A percentile compares a stretch with the other conserved stretches of the same genome.
These are phyloP conservation scores for Ceratobasidium sp. DNA, from an alignment of 1,284 basidiomycete species.

Conservation along the genomic window DNA sequence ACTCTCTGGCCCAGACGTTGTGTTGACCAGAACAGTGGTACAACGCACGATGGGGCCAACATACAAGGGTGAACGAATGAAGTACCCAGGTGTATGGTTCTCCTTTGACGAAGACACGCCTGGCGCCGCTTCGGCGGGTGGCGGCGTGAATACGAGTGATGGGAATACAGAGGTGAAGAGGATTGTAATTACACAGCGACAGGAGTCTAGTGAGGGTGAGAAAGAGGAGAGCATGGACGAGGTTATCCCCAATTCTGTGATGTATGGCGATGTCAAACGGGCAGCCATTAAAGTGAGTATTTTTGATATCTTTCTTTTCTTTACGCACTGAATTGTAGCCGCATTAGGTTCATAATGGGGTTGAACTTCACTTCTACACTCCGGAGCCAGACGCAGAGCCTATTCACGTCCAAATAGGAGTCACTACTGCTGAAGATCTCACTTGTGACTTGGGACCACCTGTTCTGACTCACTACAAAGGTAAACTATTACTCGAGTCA, in stretches of 20 bases:
- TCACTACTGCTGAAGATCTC: slow-evolving; percentile 84
- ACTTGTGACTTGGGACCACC: slow-evolving; percentile 81
- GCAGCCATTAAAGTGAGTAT: slow-evolving; percentile 71
- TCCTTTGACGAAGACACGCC: slow-evolving; percentile 72
- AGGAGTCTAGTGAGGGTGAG: slow-evolving; percentile 60
- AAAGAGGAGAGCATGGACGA: slow-evolving; percentile 70
- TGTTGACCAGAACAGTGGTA: slow-evolving; percentile 72
- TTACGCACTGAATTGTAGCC: slow-evolving; percentile 24
- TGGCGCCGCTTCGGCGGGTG: neutral
- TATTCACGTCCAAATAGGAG: slow-evolving; percentile 75
- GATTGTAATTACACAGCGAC: slow-evolving; percentile 70
- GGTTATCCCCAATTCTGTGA: slow-evolving; percentile 67
- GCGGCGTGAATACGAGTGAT: slow-evolving; percentile 62
- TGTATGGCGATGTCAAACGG: slow-evolving; percentile 75
- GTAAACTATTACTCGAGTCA: neutral
- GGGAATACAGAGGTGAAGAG: slow-evolving; percentile 77
- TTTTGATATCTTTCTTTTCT: slow-evolving; percentile 12
- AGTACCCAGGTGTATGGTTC: slow-evolving; percentile 86
- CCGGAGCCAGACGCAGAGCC: slow-evolving; percentile 52
- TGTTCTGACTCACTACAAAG: slow-evolving; percentile 78
- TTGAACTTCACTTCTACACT: slow-evolving; percentile 70
- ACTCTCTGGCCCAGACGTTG: slow-evolving; percentile 67
- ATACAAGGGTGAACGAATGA: slow-evolving; percentile 78
- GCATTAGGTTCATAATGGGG: slow-evolving; percentile 74
- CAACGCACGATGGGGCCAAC: slow-evolving; percentile 85